phyloP scores from a whole-genome alignment of 2,329 filamentous ascomycete genomes.

The Aspergillus pseudotamarii region DNA sequence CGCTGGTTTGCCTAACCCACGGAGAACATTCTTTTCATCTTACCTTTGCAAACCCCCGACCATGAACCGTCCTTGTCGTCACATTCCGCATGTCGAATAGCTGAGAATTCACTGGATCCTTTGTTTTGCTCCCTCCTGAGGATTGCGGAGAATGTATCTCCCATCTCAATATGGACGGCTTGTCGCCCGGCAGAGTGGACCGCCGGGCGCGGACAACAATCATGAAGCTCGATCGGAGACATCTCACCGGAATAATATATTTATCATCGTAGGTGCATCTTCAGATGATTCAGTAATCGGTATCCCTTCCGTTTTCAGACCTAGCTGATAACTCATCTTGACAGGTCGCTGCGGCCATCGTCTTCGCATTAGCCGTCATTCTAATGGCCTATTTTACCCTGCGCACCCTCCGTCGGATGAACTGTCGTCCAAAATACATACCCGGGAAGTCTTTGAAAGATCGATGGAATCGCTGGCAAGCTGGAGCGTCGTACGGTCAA shows the following conservation, averaged over 20 bases:
- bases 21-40: background rate
- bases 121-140: conserved; percentile 11
- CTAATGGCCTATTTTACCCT: conserved; percentile 39
- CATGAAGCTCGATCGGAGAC: background rate
- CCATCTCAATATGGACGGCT: conserved; percentile 21
- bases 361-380: conserved; percentile 35
- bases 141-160: conserved; percentile 24
- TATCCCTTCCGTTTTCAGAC: background rate
- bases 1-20: background rate
- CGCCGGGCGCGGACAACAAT: background rate
- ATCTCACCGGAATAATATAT: conserved; percentile 25
- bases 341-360: conserved; percentile 32
- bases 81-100: conserved; percentile 15
- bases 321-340: conserved; percentile 10
- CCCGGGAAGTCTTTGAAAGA: conserved; percentile 55
- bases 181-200: conserved; percentile 18
- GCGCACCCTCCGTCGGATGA: conserved; percentile 46
- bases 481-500: conserved; percentile 45
- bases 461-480: conserved; percentile 55
- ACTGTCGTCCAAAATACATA: conserved; percentile 54
- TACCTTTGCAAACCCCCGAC: background rate
- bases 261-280: conserved; percentile 34
- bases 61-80: background rate
- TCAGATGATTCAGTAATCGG: background rate
- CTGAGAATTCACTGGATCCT: conserved; percentile 9